Base-by-base conservation (phyloP, 2,329 filamentous ascomycete species). In the Botryotinia convoluta region DNA sequence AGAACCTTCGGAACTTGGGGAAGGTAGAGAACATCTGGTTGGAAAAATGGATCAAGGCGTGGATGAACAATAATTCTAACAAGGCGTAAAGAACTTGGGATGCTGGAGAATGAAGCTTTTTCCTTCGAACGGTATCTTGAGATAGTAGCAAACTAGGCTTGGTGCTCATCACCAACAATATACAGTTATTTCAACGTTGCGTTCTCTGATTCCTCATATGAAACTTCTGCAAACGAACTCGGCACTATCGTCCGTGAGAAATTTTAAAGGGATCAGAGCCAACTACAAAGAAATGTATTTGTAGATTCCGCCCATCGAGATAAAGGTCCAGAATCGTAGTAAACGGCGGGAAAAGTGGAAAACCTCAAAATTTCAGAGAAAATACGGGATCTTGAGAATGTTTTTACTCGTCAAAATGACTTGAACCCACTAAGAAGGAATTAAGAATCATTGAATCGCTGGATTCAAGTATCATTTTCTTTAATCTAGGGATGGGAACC, bases 21-120 rank as follows among this genome's bases (percentile, higher is more conserved):
- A 69, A 42, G 16, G 48, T 69, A 4, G 48, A 69, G 65, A 32
- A 29, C 2, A 35, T 20, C 20, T 69, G 65, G 65, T 12, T 69
- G 26, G 26, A 59, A 29, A 69, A 42, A 69, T 69, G 65, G 65
- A 69, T 69, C 6, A 20, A 69, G 22, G 26, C 12, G 3, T 69
- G 65, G 65, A 10, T 69, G 35, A 68, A 39, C 35, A 39, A 18
- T 42, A 44, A 44, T 4, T 20, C 9, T 4, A 44, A 63, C 0
- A 10, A 42, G 60, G 12, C 1, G 18, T 42, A 62, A 62, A 16
- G 12, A 29, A 29, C 0, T 29, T 3, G 51, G 9, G 26, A 18
- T 59, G 54, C 9, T 32, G n/a, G 29, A 59, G 20, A 48, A 20
- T 44, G 18, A 44, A 44, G 42, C 1, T 20, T 20, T 44, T 0